Conservation (phyloP, 225 moss, liverwort and hornwort genomes). For the Bryoerythrophyllum caledonicum region DNA sequence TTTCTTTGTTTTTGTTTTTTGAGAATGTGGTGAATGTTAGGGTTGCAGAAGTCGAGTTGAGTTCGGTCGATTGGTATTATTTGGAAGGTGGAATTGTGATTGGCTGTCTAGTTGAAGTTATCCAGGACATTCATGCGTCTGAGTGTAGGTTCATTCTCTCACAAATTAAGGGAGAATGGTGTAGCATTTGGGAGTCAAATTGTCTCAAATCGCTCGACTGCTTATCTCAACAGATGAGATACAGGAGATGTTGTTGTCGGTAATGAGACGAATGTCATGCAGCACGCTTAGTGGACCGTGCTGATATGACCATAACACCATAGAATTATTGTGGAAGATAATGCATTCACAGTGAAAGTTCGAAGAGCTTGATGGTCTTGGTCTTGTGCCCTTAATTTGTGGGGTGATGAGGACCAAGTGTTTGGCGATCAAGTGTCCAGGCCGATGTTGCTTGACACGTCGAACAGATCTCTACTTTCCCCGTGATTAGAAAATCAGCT, state of each 20-base stretch:
- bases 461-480: background rate
- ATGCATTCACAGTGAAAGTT: constrained; percentile 2
- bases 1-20: background rate
- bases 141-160: background rate
- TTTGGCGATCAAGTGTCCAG: constrained; percentile 17
- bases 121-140: constrained; percentile 29
- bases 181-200: constrained; percentile 11
- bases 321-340: constrained; percentile 16
- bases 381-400: too few relatives aligned
- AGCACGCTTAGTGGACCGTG: constrained; percentile 16
- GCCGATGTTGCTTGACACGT: background rate
- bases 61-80: background rate
- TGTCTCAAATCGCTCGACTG: constrained; percentile 49
- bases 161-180: too few relatives aligned
- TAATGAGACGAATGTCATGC: constrained; percentile 17
- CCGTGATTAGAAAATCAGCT: background rate
- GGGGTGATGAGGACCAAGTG: background rate
- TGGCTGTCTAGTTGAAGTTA: constrained; percentile 18
- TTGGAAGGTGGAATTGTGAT: background rate
- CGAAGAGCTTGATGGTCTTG: background rate
- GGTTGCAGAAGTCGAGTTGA: background rate
- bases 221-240: background rate
- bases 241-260: background rate
- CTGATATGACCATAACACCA: constrained; percentile 27
- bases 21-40: background rate